Base-by-base conservation (phyloP, 139 green algal species). In the Yamagishiella unicocca region DNA sequence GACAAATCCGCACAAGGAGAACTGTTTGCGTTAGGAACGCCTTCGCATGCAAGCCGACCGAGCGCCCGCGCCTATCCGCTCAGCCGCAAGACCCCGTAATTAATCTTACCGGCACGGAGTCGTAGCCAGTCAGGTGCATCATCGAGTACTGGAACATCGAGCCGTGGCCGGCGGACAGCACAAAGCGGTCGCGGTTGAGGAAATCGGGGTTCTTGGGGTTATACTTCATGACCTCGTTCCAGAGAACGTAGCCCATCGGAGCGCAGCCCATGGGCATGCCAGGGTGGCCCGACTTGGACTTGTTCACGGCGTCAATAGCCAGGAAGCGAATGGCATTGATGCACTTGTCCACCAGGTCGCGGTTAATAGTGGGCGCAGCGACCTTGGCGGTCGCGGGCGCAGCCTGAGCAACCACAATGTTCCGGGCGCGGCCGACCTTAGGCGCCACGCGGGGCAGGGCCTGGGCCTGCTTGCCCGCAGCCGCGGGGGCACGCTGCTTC, bases 141-240 rank as follows among this genome's bases (percentile, higher is more conserved):
- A 99, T 91, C n/a, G 96, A 92, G 90, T 99, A 99, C 90, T 98
- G 96, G 68, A 99, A 97, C 98, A 99, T 99, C 92, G 95, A 99
- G 55, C 97, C 98, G 95, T 99, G 98, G 70, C 98, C 98, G 80
- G 97, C 97, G 33, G 97, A 99, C 74, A 99, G 97, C 46, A 99
- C 96, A 90, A 99, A 99, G 89, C 98, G 94, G 89, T 99, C 98
- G 55, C 98, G 92, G 95, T 99, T 99, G 94, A 96, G 93, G 91
- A 92, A 99, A 43, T 96, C 86, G 43, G 96, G 96, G 93, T 98
- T 95, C 93, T 98, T 98, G 72, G 98, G 97, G 96, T 99, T 98
- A 90, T 96, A 95, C 68, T 95, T 98, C 95, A 99, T 98, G 83
- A 94, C 92, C 89, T 99, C 96, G 86, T 98, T 97, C 88, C 92